Evolutionary conservation across 1,139 yeast species (phyloP), one percentile per base, ranked within the genome.

Genomic region (Suhomyces taliae): DNA sequence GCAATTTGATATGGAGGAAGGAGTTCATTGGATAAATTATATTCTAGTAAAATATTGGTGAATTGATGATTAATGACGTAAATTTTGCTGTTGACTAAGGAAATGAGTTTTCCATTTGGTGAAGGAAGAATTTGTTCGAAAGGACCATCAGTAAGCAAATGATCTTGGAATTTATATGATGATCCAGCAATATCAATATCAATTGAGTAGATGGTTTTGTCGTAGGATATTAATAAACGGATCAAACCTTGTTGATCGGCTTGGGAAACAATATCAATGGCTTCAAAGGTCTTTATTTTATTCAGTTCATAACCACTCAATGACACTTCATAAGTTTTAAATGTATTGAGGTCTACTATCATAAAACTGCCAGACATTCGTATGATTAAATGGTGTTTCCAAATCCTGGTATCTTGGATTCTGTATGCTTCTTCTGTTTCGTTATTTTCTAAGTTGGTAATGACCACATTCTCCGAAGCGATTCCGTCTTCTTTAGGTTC

Each of bases 51-150:
- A 4, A 76, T 72, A 39, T 74, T 75, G 46, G 75, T 72, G 52
- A 84, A 81, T 43, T 74, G 70, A 9, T 73, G 64, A 27, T 82
- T 81, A 31, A 79, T 72, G 11, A 88, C 84, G 52, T 74, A 79
- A 0, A 87, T 64, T 26, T 66, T 58, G 7, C 69, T 58, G 46
- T 81, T 81, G 49, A 73, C 79, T 15, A 87, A 62, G 0, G 90
- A 82, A 4, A 88, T 68, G 41, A 86, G 72, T 15, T 81, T 79
- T 1, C 81, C 78, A 59, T 81, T 83, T 0, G 90, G 84, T 0
- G 95, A 81, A 0, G 79, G 70, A 0, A 78, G 57, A 6, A 87
- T 69, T 10, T 64, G 59, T 0, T 71, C 65, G 59, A 85, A 85
- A 1, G 87, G 86, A 0, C 89, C 88, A 51, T 81, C 82, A 1